Evolutionary conservation across 176 grass and related monocot genomes (phyloP).

Genomic region (Melocanna baccifera): DNA sequence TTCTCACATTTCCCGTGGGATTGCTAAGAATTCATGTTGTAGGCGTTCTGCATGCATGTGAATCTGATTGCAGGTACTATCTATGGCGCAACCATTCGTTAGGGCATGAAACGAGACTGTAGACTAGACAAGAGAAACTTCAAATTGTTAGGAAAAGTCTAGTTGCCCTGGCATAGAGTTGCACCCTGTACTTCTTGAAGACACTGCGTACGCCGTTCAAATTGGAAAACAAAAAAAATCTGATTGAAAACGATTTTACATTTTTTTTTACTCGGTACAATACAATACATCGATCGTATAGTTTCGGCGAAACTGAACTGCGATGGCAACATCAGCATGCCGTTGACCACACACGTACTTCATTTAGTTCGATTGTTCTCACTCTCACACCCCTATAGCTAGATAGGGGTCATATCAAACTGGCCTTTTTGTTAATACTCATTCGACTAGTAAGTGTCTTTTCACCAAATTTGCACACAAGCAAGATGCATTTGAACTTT

Average conservation of each 20-base stretch:
- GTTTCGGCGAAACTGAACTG: background rate
- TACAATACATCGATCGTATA: background rate
- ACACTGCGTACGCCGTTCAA: background rate
- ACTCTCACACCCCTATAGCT: background rate
- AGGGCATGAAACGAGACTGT: background rate
- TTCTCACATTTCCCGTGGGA: background rate
- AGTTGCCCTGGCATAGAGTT: background rate
- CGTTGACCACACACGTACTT: background rate
- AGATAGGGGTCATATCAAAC: background rate
- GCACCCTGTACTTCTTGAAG: background rate
- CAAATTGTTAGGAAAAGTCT: background rate
- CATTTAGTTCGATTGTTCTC: background rate
- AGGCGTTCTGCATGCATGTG: too few relatives aligned
- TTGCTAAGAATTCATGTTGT: too few relatives aligned
- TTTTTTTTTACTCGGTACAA: background rate
- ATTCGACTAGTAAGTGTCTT: conserved; percentile 17
- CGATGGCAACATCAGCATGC: background rate
- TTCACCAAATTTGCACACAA: conserved; percentile 39
- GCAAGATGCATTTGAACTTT: too few relatives aligned
- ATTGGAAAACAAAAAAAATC: too few relatives aligned
- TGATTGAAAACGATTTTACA: background rate
- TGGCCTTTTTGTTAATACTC: background rate
- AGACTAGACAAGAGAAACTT: background rate
- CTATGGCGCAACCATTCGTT: background rate
- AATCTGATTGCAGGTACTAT: background rate